Base-by-base conservation (phyloP, 106 monocot species). In the Acorus gramineus region DNA sequence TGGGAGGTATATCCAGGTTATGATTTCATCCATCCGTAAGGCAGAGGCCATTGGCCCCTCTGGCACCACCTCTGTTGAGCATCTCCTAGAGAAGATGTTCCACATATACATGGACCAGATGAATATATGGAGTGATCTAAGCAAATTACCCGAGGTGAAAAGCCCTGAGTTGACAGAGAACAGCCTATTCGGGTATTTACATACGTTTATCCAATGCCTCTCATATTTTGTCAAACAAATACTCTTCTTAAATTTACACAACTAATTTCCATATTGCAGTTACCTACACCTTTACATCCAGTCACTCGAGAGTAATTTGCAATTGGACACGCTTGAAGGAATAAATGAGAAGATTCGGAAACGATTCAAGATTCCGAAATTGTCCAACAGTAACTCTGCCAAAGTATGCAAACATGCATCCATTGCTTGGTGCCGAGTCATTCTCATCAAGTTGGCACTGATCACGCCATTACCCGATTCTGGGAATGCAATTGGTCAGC, bases 311-410 rank as follows among this genome's bases (percentile, higher is more conserved):
- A 77, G 74, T 61, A 83, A 82, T 55, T 49, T 70, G 8, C 78
- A 79, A 53, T 54, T 88, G 57, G 91, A 92, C 61, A 66, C 68
- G 52, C 81, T 98, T 47, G 98, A 98, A 79, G 82, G 66, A 62
- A 73, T 98, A 56, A 88, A 98, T 79, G 98, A 98, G 72, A 91
- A 81, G 74, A 85, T 98, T 11, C 78, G 98, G 13, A 92, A 92
- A 70, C 87, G 91, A 45, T 92, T 92, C 77, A 92, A 87, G 72
- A 98, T 69, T 58, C 85, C 98, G 50, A 98, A 98, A 79, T 62
- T 98, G 56, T 81, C 92, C 11, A 77, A 65, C 67, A 46, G 6
- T 61, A 81, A 81, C 71, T 80, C 76, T 60, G 53, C 85, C 3
- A 88, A 75, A 73, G 79, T 92, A 57, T 98, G 82, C 53, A 88